Evolutionary conservation across 441 rosid genomes (phyloP).

Genomic region (Erodium texanum): DNA sequence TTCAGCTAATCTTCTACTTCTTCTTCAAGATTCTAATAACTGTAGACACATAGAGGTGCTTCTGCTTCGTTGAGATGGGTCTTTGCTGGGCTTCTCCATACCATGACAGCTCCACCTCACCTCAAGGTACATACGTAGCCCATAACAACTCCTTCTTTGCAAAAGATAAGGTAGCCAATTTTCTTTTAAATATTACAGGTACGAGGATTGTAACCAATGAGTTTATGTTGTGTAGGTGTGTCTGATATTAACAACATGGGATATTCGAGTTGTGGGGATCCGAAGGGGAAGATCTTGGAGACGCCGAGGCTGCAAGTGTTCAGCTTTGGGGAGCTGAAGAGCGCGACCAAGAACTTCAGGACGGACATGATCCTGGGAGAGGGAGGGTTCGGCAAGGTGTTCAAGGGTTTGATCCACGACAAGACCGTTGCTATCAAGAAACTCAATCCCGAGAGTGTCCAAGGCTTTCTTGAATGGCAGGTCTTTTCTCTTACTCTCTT

Average conservation of each 20-base stretch:
- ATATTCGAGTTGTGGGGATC: background rate
- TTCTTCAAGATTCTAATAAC: background rate
- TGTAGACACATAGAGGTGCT: background rate
- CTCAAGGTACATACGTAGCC: too few species aligned
- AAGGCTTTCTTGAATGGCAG: conserved; percentile 27
- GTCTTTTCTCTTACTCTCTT: background rate
- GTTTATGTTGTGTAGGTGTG: background rate
- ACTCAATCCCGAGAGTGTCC: conserved; percentile 18
- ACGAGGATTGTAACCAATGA: too few species aligned
- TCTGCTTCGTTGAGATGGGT: background rate
- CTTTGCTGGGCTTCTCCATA: conserved; percentile 1
- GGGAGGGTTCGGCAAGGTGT: conserved; percentile 21
- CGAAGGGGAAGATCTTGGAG: background rate
- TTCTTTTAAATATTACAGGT: too few species aligned
- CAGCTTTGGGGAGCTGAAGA: conserved; percentile 9
- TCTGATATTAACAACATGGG: background rate
- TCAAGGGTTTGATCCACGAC: conserved; percentile 23
- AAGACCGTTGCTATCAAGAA: conserved; percentile 27
- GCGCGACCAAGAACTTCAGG: conserved; percentile 10
- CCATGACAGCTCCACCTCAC: background rate
- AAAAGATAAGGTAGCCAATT: too few species aligned
- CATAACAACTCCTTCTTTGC: too few species aligned
- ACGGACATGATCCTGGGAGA: conserved; percentile 4
- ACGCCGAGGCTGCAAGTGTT: conserved; percentile 3
- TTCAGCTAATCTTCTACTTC: too few species aligned